phyloP scores from a whole-genome alignment of 768 basidiomycete genomes.

The Cystobasidium onofrii region DNA sequence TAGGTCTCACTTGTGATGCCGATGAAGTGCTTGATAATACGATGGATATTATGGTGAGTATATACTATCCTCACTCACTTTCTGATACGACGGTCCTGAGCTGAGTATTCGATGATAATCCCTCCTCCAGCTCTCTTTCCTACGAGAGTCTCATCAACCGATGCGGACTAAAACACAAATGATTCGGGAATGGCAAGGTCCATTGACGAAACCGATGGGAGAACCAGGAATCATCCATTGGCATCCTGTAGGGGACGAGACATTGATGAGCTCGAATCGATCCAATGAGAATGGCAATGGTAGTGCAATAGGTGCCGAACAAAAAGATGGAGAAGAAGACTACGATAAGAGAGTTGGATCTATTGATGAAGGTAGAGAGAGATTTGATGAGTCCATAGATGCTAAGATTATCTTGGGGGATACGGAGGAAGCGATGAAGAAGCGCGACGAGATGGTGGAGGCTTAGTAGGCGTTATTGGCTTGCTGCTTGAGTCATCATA shows the following conservation, averaged over 20 bases:
- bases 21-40: conserved; percentile 11
- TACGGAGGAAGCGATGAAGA: background rate
- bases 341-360: background rate
- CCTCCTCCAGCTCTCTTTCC: background rate
- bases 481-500: too few relatives aligned
- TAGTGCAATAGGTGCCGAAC: too few relatives aligned
- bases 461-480: too few relatives aligned
- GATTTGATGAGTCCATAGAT: background rate
- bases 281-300: background rate
- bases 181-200: conserved; percentile 25
- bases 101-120: too few relatives aligned
- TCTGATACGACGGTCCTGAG: too few relatives aligned
- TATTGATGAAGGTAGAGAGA: background rate
- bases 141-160: background rate
- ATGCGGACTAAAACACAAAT: conserved; percentile 14
- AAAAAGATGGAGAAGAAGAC: too few relatives aligned
- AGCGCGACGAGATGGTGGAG: background rate
- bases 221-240: conserved; percentile 21
- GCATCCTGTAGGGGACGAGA: conserved; percentile 11
- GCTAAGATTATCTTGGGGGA: background rate
- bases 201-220: conserved; percentile 10
- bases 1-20: conserved; percentile 17
- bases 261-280: background rate
- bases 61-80: too few relatives aligned
- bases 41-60: conserved; percentile 19